phyloP scores from a whole-genome alignment of 441 rosid species.

The Populus hybrid region DNA sequence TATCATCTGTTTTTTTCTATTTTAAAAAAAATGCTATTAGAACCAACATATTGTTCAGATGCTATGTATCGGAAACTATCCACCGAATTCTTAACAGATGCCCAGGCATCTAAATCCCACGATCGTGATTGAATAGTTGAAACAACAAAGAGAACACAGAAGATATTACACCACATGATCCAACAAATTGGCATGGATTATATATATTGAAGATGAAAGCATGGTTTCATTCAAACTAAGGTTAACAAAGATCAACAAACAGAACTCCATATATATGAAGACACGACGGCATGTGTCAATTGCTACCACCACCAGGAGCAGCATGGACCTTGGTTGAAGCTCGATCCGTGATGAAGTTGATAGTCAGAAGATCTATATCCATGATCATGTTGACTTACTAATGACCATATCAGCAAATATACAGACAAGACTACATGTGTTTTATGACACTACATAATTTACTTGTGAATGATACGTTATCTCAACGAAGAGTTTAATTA shows the following conservation, averaged over 20 bases:
- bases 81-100: constrained; percentile 11
- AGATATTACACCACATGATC: constrained; percentile 36
- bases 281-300: constrained; percentile 28
- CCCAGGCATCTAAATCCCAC: constrained; percentile 15
- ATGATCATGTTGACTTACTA: no score
- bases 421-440: no score
- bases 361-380: no score
- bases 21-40: neutral
- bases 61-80: neutral
- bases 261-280: constrained; percentile 14
- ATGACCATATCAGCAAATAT: no score
- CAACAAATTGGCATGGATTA: constrained; percentile 18
- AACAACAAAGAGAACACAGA: constrained; percentile 21
- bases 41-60: neutral
- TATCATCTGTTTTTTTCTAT: no score
- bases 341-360: constrained; percentile 42
- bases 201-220: constrained; percentile 16
- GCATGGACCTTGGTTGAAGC: constrained; percentile 88
- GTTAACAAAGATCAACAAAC: constrained; percentile 27
- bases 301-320: constrained; percentile 70
- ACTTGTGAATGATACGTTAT: no score
- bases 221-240: constrained; percentile 21
- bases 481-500: no score
- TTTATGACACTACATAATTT: no score
- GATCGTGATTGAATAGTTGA: constrained; percentile 25